phyloP scores from a whole-genome alignment of 2,329 filamentous ascomycete species.

The Neopestalotiopsis clavispora region DNA sequence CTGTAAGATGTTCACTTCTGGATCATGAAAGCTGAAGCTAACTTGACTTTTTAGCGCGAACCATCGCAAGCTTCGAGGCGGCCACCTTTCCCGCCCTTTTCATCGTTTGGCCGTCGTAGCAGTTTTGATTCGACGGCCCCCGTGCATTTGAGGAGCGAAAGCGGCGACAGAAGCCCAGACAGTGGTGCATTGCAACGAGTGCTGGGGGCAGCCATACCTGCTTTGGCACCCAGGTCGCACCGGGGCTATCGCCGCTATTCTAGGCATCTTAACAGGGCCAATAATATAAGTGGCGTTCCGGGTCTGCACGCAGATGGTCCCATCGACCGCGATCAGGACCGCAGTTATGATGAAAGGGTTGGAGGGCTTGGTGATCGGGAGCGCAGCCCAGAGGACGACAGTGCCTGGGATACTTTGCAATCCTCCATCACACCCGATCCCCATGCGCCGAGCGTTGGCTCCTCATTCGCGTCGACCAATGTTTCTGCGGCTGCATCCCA shows the following conservation, averaged over 20 bases:
- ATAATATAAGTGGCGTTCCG: not conserved
- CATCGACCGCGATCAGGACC: slow-evolving; percentile 12
- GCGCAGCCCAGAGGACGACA: slow-evolving; percentile 71
- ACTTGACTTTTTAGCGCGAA: not conserved
- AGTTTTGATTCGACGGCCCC: slow-evolving; percentile 9
- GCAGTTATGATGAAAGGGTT: slow-evolving; percentile 34
- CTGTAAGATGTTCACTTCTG: not conserved
- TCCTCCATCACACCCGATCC: slow-evolving; percentile 82
- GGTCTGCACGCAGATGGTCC: not conserved
- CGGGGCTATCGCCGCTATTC: slow-evolving; percentile 11
- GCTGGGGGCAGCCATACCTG: not conserved
- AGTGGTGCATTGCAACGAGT: not conserved
- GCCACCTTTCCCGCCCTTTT: not conserved
- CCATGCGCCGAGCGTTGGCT: slow-evolving; percentile 77
- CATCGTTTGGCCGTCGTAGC: not conserved
- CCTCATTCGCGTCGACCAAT: slow-evolving; percentile 78
- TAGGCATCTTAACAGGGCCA: slow-evolving; percentile 19
- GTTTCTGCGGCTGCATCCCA: slow-evolving; percentile 51
- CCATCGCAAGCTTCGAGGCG: not conserved
- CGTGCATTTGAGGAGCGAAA: not conserved
- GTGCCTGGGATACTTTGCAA: slow-evolving; percentile 80
- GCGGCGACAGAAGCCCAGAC: not conserved
- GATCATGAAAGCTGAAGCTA: not conserved
- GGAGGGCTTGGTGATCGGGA: slow-evolving; percentile 86
- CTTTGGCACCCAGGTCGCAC: not conserved